These are phyloP conservation scores for Tetrapisispora namnaoensis DNA, from an alignment of 805 yeast genomes.

Conservation along the genomic window DNA sequence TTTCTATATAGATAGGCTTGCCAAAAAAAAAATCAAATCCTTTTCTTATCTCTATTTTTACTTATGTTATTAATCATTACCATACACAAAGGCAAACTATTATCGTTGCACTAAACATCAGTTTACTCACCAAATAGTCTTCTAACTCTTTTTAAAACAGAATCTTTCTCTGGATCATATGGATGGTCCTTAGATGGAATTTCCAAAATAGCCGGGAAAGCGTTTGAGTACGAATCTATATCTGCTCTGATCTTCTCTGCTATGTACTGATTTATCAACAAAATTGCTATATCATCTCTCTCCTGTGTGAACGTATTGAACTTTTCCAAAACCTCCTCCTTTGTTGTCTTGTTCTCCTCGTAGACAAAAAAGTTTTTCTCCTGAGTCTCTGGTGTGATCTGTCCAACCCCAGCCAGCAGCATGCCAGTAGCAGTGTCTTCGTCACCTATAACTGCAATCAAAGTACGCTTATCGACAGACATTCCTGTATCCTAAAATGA, in stretches of 20 bases:
- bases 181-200: conserved; percentile 98
- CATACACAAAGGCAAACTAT: background rate
- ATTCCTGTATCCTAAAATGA: background rate
- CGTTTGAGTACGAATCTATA: conserved; percentile 76
- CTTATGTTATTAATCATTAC: too few relatives aligned
- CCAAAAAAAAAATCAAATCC: too few relatives aligned
- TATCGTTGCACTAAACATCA: background rate
- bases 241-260: conserved; percentile 81
- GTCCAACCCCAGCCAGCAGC: conserved; percentile 91
- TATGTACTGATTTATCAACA: conserved; percentile 86
- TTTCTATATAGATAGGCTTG: too few relatives aligned
- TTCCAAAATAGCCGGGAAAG: conserved; percentile 94
- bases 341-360: conserved; percentile 69
- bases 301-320: conserved; percentile 64
- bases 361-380: conserved; percentile 69
- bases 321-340: conserved; percentile 62
- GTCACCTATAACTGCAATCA: conserved; percentile 92
- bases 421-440: conserved; percentile 97
- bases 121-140: conserved; percentile 82
- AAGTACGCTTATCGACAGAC: conserved; percentile 48
- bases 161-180: conserved; percentile 96
- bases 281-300: conserved; percentile 85
- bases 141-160: conserved; percentile 87
- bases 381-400: conserved; percentile 41
- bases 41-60: too few relatives aligned